A percentile compares a stretch with the other conserved stretches of the same genome.
Conservation (phyloP, 129 eudicot species). For the carrot (Daucus carota) region DNA sequence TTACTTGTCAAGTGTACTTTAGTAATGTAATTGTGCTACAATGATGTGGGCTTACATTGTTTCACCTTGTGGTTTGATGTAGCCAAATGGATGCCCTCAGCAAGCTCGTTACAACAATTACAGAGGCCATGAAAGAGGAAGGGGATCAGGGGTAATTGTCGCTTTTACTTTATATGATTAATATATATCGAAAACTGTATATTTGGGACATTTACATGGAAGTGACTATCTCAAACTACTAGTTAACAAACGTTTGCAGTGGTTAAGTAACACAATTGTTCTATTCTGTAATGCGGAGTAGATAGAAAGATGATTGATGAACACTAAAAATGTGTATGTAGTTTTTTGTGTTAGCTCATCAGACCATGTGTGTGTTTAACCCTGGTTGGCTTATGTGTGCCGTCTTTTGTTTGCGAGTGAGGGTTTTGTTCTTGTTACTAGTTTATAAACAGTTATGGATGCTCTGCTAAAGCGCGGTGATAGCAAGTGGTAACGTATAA, state of each 20-base stretch:
- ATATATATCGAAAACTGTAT: neutral
- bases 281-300: neutral
- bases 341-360: neutral
- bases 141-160: slow-evolving; percentile 75
- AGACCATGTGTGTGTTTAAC: neutral
- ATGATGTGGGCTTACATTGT: neutral
- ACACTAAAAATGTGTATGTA: neutral
- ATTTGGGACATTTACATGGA: neutral
- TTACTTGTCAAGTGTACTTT: neutral
- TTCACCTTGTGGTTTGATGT: neutral
- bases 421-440: neutral
- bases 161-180: neutral
- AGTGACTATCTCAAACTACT: neutral
- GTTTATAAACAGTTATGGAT: neutral
- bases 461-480: neutral
- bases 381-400: neutral
- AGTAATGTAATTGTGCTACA: neutral
- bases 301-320: neutral
- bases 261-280: too few species aligned
- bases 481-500: too few species aligned
- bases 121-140: slow-evolving; percentile 88
- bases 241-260: neutral
- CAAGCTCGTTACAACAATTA: slow-evolving; percentile 49
- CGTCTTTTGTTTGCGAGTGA: neutral
- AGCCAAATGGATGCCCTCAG: slow-evolving; percentile 60